Conservation (phyloP, 108 stramenopile species). For the Mediolabrus comicus region DNA sequence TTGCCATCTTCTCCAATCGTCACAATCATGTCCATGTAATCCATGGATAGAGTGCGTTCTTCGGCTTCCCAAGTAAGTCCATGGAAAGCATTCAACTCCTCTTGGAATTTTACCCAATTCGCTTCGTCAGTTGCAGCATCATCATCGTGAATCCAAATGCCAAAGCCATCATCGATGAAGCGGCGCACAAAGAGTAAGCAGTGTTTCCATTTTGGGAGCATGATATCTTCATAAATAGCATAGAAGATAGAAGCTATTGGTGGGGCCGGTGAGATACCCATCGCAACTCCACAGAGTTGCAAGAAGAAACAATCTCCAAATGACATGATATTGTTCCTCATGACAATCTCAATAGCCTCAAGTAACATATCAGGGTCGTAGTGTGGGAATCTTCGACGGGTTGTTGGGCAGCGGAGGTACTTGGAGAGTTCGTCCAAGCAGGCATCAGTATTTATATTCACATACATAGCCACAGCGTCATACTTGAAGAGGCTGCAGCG, state of each 20-base stretch:
- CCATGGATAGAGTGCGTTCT: background rate
- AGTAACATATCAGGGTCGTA: constrained; percentile 8
- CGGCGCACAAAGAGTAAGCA: background rate
- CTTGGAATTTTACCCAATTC: constrained; percentile 13
- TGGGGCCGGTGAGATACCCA: constrained; percentile 19
- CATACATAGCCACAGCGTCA: constrained; percentile 36
- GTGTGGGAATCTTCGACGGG: background rate
- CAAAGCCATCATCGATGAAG: constrained; percentile 34
- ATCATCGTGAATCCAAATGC: constrained; percentile 19
- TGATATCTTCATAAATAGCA: constrained; percentile 5
- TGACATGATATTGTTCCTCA: constrained; percentile 10
- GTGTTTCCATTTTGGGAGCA: background rate
- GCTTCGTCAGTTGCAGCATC: background rate
- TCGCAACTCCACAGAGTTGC: constrained; percentile 21
- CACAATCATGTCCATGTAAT: constrained; percentile 24
- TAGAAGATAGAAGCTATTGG: constrained; percentile 24
- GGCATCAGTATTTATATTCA: constrained; percentile 22
- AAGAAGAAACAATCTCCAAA: constrained; percentile 20
- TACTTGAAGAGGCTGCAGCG: constrained; percentile 8
- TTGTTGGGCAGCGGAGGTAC: background rate
- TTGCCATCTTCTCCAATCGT: background rate
- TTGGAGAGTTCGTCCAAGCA: background rate
- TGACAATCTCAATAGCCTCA: constrained; percentile 11
- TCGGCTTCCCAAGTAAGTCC: constrained; percentile 13
- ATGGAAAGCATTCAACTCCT: background rate